Conservation (phyloP, 257 asterid species). For the Handroanthus guayacan region DNA sequence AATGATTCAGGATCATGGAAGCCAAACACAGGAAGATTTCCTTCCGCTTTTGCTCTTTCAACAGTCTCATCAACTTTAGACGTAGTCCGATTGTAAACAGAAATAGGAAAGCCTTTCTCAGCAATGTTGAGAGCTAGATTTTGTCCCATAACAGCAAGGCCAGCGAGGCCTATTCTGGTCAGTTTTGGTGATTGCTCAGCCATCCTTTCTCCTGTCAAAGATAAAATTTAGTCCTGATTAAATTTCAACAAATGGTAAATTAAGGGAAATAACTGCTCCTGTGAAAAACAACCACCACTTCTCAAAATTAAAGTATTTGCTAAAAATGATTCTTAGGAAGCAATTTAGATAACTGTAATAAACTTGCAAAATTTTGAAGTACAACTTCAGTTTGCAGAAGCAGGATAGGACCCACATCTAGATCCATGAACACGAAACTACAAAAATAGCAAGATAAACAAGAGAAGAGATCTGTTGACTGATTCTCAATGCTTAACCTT, state of each 20-base stretch:
- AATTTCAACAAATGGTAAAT: constrained; percentile 8
- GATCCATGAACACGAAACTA: neutral
- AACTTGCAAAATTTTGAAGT: neutral
- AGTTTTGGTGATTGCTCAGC: constrained; percentile 62
- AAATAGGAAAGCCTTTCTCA: constrained; percentile 95
- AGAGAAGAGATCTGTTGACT: constrained; percentile 7
- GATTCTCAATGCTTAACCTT: constrained; percentile 30
- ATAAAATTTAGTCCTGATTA: neutral
- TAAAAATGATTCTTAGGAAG: neutral
- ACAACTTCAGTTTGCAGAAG: neutral
- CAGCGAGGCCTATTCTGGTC: constrained; percentile 97
- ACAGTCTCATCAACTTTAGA: constrained; percentile 96
- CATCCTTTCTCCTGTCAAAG: constrained; percentile 54
- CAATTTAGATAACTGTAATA: neutral
- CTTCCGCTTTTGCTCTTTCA: constrained; percentile 88
- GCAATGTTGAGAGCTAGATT: constrained; percentile 98
- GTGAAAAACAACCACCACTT: neutral
- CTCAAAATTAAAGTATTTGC: neutral
- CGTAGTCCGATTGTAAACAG: constrained; percentile 94
- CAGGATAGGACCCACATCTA: neutral
- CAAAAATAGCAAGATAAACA: neutral
- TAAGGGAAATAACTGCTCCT: neutral
- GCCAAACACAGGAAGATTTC: constrained; percentile 84
- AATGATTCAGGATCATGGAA: constrained; percentile 88
- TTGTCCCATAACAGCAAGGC: constrained; percentile 99